Conservation (phyloP, 306 rosid species). For the barrel medic (Medicago truncatula) region MtrunA17r5.0-ANR NC_053049.1:25022501-25023000, state of each 20-base stretch:
- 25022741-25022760: conserved; percentile 80
- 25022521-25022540: conserved; percentile 93
- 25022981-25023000: conserved; percentile 87
- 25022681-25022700: conserved; percentile 75
- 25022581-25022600: conserved; percentile 77
- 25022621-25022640: conserved; percentile 64
- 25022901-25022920: conserved; percentile 96
- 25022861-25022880: conserved; percentile 94
- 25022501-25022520: conserved; percentile 95
- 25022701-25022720: conserved; percentile 76
- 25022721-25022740: conserved; percentile 67
- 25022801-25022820: conserved; percentile 98
- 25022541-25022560: conserved; percentile 90
- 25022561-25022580: conserved; percentile 93
- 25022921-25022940: conserved; percentile 78
- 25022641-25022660: conserved; percentile 97
- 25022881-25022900: conserved; percentile 97
- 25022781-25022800: conserved; percentile 85
- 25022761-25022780: conserved; percentile 77
- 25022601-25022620: conserved; percentile 87
- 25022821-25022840: conserved; percentile 98
- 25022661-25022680: conserved; percentile 75
- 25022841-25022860: conserved; percentile 94
- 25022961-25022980: conserved; percentile 70
- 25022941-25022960: conserved; percentile 73